A percentile compares a stretch with the other conserved stretches of the same genome.
These are phyloP conservation scores for Pouteria glomerata DNA, from an alignment of 148 eudicot genomes.

Conservation along the genomic window DNA sequence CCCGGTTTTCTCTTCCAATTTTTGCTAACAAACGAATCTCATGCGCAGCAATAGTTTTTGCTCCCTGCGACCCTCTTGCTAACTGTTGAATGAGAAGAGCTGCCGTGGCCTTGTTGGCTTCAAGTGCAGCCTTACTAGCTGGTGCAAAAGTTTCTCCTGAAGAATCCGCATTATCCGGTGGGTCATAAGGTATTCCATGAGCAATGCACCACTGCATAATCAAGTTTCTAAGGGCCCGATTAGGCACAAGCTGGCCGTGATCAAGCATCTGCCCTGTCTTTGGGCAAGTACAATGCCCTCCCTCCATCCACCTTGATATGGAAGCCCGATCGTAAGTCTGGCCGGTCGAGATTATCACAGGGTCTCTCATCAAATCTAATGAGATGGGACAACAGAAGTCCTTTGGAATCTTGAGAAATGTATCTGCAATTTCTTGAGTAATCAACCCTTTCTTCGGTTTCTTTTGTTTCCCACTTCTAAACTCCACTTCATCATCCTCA, in stretches of 20 bases:
- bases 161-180: constrained; percentile 44
- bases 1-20: constrained; percentile 76
- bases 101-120: constrained; percentile 75
- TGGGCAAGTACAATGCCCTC: constrained; percentile 83
- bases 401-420: constrained; percentile 54
- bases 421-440: constrained; percentile 49
- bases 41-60: constrained; percentile 66
- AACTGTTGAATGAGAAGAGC: constrained; percentile 59
- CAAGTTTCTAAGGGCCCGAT: constrained; percentile 63
- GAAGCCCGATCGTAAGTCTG: constrained; percentile 81
- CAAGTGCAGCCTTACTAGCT: constrained; percentile 57
- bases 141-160: constrained; percentile 28
- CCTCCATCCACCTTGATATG: constrained; percentile 80
- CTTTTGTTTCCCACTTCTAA: constrained; percentile 25
- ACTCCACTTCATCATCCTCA: constrained; percentile 59
- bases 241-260: constrained; percentile 53
- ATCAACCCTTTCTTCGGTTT: constrained; percentile 42
- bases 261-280: constrained; percentile 80
- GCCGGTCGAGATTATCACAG: constrained; percentile 78
- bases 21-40: constrained; percentile 80
- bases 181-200: constrained; percentile 36
- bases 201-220: constrained; percentile 78
- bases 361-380: constrained; percentile 82
- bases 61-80: constrained; percentile 53
- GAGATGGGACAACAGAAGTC: constrained; percentile 86